Conservation (phyloP, 352 stramenopile species). For the Globisporangium paroecandrum region DNA sequence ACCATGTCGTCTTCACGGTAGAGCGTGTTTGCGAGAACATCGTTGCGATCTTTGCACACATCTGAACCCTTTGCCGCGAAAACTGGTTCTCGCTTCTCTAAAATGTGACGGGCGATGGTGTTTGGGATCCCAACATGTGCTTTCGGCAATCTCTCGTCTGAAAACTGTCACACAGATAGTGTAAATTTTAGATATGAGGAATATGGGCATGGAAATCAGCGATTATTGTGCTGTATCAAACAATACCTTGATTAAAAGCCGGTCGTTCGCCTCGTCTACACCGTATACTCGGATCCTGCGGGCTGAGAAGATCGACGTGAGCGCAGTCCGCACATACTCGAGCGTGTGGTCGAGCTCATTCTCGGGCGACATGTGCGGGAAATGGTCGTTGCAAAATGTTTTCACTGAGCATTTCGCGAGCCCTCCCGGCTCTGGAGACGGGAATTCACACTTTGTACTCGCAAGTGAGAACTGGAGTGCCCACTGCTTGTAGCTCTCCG, state of each 20-base stretch:
- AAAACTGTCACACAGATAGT: constrained; percentile 33
- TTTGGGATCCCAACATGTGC: constrained; percentile 27
- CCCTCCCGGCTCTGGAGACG: constrained; percentile 31
- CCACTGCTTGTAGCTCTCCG: constrained; percentile 76
- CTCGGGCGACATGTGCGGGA: constrained; percentile 71
- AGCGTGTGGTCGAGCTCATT: constrained; percentile 77
- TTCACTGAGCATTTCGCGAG: constrained; percentile 62
- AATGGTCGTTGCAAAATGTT: constrained; percentile 71
- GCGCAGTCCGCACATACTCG: constrained; percentile 57
- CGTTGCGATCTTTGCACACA: constrained; percentile 20
- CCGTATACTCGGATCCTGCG: constrained; percentile 61
- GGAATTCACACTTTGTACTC: constrained; percentile 33
- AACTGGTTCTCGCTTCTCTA: constrained; percentile 26
- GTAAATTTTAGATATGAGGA: background rate
- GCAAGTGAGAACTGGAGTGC: constrained; percentile 59
- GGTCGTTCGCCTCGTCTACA: constrained; percentile 34
- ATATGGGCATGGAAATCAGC: background rate
- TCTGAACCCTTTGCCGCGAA: constrained; percentile 8
- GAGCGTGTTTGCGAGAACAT: constrained; percentile 26
- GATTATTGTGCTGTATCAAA: background rate
- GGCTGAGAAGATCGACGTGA: constrained; percentile 56
- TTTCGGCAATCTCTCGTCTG: constrained; percentile 50
- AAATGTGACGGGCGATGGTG: constrained; percentile 32
- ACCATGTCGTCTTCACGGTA: constrained; percentile 40
- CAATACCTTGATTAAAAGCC: constrained; percentile 61